These are phyloP conservation scores for Fusarium falciforme DNA, from an alignment of 2,329 filamentous ascomycete species.

Conservation along the genomic window DNA sequence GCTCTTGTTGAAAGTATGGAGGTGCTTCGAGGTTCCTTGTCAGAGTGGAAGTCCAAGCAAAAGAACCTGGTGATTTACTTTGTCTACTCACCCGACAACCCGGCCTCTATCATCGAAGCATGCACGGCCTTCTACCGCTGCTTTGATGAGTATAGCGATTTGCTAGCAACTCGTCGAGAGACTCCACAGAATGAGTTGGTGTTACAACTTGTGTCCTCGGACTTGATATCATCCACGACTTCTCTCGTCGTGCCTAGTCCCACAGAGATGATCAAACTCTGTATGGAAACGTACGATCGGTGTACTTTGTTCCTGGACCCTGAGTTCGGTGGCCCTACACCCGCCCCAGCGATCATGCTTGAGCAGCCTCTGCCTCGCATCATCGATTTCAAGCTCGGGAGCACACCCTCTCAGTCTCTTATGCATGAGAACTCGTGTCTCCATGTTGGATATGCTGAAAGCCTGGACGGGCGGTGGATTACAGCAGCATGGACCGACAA, in stretches of 20 bases:
- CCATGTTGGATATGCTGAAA: conserved; percentile 82
- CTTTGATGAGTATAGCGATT: conserved; percentile 68
- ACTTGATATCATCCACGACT: conserved; percentile 72
- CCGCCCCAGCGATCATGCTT: conserved; percentile 78
- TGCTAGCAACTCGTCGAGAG: conserved; percentile 55
- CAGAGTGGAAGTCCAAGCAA: conserved; percentile 54
- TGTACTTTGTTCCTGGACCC: conserved; percentile 64
- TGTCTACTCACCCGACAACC: conserved; percentile 74
- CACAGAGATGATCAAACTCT: conserved; percentile 69
- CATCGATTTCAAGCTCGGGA: conserved; percentile 79
- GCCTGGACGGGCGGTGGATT: conserved; percentile 81
- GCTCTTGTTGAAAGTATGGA: conserved; percentile 61
- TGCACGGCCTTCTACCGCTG: conserved; percentile 80
- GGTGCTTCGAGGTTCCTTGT: conserved; percentile 59
- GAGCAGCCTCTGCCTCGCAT: conserved; percentile 76
- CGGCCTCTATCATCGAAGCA: conserved; percentile 73
- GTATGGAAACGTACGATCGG: conserved; percentile 82
- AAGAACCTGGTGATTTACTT: conserved; percentile 82
- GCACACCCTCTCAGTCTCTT: conserved; percentile 76
- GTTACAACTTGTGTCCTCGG: conserved; percentile 78
- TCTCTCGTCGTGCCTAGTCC: conserved; percentile 72
- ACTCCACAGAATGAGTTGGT: conserved; percentile 73
- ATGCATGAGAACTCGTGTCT: conserved; percentile 83
- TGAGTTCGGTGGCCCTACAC: conserved; percentile 61
- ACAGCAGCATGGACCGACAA: conserved; percentile 86